Conservation (phyloP, 371 early-diverging fungal species). For the Mucor velutinosus region DNA sequence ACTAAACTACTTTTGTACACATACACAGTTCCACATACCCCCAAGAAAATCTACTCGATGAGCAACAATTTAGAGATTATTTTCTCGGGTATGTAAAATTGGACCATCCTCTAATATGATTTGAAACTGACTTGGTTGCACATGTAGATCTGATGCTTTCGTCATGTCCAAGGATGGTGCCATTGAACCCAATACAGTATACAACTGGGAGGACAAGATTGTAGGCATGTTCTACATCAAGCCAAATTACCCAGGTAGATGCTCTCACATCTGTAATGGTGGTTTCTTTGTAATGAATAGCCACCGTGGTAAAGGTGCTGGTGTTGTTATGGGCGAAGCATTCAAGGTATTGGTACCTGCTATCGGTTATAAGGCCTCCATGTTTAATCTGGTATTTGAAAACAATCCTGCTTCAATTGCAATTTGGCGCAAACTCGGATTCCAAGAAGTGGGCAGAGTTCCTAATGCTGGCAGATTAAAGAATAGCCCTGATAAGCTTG, state of each 20-base stretch:
- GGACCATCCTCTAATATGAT: not conserved
- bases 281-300: conserved; percentile 67
- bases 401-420: conserved; percentile 67
- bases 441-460: conserved; percentile 66
- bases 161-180: conserved; percentile 42
- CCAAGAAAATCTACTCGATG: conserved; percentile 57
- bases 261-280: conserved; percentile 74
- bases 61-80: conserved; percentile 55
- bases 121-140: not conserved
- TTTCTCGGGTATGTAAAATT: conserved; percentile 45
- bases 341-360: conserved; percentile 65
- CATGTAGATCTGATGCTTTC: conserved; percentile 56
- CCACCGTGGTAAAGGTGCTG: conserved; percentile 65
- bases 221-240: conserved; percentile 78
- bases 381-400: conserved; percentile 83
- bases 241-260: conserved; percentile 76
- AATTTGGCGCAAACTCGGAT: conserved; percentile 71
- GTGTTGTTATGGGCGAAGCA: conserved; percentile 68
- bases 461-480: conserved; percentile 65
- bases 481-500: conserved; percentile 55
- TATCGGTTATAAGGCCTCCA: conserved; percentile 73
- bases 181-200: conserved; percentile 24
- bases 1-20: not conserved
- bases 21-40: conserved; percentile 67
- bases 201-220: conserved; percentile 45